phyloP scores from a whole-genome alignment of 2,329 filamentous ascomycete species.

The Alternaria sp. region DNA sequence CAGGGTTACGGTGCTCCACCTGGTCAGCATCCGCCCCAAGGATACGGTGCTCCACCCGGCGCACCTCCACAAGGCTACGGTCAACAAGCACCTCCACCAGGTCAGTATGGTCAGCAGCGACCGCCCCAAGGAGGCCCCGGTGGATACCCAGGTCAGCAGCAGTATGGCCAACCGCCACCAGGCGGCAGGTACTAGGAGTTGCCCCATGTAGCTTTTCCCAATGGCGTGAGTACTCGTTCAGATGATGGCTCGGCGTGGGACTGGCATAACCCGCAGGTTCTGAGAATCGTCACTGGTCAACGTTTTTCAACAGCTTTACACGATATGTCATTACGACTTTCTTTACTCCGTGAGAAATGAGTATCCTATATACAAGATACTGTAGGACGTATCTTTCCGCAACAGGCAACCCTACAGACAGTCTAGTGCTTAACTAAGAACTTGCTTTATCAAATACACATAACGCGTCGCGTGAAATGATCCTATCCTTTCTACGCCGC shows the following conservation, averaged over 20 bases:
- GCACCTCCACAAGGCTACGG: conserved; percentile 20
- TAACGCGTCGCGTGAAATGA: neutral
- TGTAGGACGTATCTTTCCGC: neutral
- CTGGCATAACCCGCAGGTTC: neutral
- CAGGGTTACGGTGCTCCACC: conserved; percentile 19
- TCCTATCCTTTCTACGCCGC: neutral
- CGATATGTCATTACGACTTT: neutral
- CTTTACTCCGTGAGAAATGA: neutral
- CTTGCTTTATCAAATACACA: neutral
- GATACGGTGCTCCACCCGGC: conserved; percentile 31
- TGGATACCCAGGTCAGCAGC: conserved; percentile 32
- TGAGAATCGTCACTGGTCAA: neutral
- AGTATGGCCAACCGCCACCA: conserved; percentile 26
- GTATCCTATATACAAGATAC: neutral
- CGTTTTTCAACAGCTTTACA: neutral
- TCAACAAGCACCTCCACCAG: conserved; percentile 20
- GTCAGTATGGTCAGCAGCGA: conserved; percentile 26
- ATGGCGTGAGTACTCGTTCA: neutral
- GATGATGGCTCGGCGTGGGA: neutral
- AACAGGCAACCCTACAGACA: neutral
- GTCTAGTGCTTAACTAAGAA: neutral
- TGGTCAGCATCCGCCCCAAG: conserved; percentile 17
- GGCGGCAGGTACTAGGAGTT: conserved; percentile 26
- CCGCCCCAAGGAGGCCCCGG: conserved; percentile 28
- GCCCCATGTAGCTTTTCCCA: neutral